Conservation (phyloP, 257 asterid genomes). For the Ocimum tenuiflorum region DNA sequence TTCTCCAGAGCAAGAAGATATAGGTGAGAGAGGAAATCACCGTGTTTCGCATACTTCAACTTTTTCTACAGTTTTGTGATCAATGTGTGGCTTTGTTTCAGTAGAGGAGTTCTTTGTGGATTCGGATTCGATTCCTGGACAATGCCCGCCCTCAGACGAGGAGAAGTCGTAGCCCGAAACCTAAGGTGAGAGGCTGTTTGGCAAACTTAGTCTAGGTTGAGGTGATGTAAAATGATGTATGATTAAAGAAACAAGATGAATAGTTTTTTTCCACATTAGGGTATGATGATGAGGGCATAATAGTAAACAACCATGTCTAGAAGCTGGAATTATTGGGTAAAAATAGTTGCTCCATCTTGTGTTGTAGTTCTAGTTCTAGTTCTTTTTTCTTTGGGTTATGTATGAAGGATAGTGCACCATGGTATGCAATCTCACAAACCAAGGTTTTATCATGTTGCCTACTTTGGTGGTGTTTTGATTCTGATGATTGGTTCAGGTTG, state of each 20-base stretch:
- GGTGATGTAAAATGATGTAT: constrained; percentile 31
- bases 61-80: no score
- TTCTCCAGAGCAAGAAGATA: constrained; percentile 83
- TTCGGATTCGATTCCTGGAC: constrained; percentile 70
- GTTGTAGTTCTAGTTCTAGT: constrained; percentile 14
- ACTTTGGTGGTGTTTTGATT: no score
- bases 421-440: constrained; percentile 23
- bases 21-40: constrained; percentile 41
- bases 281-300: constrained; percentile 25
- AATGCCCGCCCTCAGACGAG: constrained; percentile 70
- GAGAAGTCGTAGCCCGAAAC: constrained; percentile 50
- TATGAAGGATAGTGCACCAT: constrained; percentile 20
- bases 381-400: no score
- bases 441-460: constrained; percentile 25
- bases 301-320: constrained; percentile 19
- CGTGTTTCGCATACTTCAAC: no score
- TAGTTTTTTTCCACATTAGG: constrained; percentile 26
- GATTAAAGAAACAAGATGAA: background rate
- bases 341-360: constrained; percentile 15
- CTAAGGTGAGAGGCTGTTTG: constrained; percentile 23
- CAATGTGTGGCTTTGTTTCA: constrained; percentile 29
- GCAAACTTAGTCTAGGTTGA: constrained; percentile 26
- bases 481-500: no score
- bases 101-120: constrained; percentile 95
- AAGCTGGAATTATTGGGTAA: constrained; percentile 8